These are phyloP conservation scores for Dysphania ambrosioides DNA, from an alignment of 148 eudicot genomes.

Conservation along the genomic window DNA sequence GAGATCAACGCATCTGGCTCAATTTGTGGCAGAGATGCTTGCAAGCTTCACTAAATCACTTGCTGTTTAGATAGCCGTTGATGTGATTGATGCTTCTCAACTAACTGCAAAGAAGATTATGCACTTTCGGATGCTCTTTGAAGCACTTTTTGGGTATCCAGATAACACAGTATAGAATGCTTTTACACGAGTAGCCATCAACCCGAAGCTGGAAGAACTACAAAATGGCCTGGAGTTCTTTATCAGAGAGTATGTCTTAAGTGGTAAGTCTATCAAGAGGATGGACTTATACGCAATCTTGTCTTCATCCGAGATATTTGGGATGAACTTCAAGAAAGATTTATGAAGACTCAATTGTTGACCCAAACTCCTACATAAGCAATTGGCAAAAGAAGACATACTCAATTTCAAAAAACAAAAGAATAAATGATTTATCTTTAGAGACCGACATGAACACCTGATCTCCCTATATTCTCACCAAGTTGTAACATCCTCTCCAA, in stretches of 20 bases:
- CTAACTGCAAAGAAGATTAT: slow-evolving; percentile 62
- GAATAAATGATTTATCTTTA: too few species aligned
- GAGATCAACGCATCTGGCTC: slow-evolving; percentile 77
- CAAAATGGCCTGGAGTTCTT: slow-evolving; percentile 70
- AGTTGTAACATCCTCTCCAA: too few species aligned
- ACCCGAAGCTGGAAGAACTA: slow-evolving; percentile 63
- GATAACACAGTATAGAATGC: slow-evolving; percentile 70
- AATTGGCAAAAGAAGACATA: too few species aligned
- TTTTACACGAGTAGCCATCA: slow-evolving; percentile 72
- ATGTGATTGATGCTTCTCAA: slow-evolving; percentile 48
- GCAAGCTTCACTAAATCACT: slow-evolving; percentile 70
- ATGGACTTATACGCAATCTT: too few species aligned
- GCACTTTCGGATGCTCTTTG: slow-evolving; percentile 84
- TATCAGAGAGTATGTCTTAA: slow-evolving; percentile 53
- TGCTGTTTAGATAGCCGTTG: slow-evolving; percentile 62
- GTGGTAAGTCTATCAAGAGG: too few species aligned
- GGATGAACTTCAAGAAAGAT: too few species aligned
- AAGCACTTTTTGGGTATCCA: slow-evolving; percentile 58
- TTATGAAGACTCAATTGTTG: too few species aligned
- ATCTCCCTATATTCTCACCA: too few species aligned
- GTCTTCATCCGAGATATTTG: too few species aligned
- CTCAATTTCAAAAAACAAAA: too few species aligned
- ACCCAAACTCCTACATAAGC: too few species aligned
- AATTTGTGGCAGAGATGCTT: slow-evolving; percentile 73
- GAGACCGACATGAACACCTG: too few species aligned